phyloP scores from a whole-genome alignment of 495 filamentous ascomycete genomes.

The Lasiosphaeris hirsuta region DNA sequence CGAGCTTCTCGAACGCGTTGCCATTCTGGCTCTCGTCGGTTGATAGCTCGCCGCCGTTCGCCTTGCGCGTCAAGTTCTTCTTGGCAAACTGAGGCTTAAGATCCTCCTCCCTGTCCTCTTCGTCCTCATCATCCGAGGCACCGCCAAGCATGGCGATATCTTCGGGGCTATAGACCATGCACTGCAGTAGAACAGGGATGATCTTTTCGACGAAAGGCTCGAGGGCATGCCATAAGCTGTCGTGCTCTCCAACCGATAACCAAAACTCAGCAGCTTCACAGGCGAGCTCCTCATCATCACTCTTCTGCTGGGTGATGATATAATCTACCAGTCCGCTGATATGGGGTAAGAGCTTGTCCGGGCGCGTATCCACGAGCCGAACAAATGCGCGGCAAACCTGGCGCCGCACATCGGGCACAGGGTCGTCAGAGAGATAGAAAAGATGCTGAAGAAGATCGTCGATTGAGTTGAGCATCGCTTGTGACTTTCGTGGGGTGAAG shows the following conservation, averaged over 20 bases:
- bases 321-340: constrained; percentile 89
- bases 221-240: constrained; percentile 66
- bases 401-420: constrained; percentile 72
- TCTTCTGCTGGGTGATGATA: constrained; percentile 84
- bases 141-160: constrained; percentile 81
- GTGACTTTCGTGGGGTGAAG: constrained; percentile 78
- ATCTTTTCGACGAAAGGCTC: constrained; percentile 79
- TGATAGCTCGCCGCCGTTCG: constrained; percentile 45
- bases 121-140: constrained; percentile 84
- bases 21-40: constrained; percentile 52
- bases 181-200: constrained; percentile 84
- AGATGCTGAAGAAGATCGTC: constrained; percentile 77
- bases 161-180: constrained; percentile 95
- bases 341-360: constrained; percentile 85
- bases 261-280: constrained; percentile 97
- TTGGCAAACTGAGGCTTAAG: constrained; percentile 93
- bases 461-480: constrained; percentile 70
- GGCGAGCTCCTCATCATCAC: constrained; percentile 85
- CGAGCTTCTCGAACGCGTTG: constrained; percentile 47
- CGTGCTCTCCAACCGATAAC: constrained; percentile 88
- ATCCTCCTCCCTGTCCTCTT: constrained; percentile 86
- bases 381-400: constrained; percentile 93
- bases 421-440: constrained; percentile 74
- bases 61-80: constrained; percentile 50
- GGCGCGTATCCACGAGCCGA: constrained; percentile 83